Evolutionary conservation across 2,329 filamentous ascomycete species (phyloP), one percentile per base, ranked within the genome.

Genomic region (Clarireedia monteithiana): DNA sequence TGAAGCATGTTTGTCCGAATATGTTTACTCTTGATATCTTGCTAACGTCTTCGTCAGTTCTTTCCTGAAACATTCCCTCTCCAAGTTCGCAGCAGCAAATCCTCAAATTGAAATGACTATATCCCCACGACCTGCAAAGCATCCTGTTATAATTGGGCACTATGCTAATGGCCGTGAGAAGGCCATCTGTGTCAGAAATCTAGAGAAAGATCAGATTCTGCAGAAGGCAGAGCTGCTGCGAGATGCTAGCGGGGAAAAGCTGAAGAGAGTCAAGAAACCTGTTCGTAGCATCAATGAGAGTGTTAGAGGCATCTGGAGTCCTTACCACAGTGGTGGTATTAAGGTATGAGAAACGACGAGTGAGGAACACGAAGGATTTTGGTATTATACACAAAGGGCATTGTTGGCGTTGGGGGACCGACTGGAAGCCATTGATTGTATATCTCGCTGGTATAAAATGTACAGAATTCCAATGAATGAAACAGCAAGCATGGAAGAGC

Each of bases 121-220:
- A 58, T 95, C 91, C 40, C 94, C 92, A 17, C 86, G 91, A 63
- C 92, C 91, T n/a, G 78, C 84, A 65, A 88, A 88, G 69, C 92
- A 97, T 73, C 94, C 94, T 39, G 83, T 96, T 60, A 83, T 99
- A 66, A 84, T 86, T 66, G 94, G 90, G 57, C 82, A 89, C 72
- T 99, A 95, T 74, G 89, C 97, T 77, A 97, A 96, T 71, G 91
- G 92, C 60, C 80, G 84, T 27, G 80, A 87, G 60, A 94, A 94
- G 72, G 81, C 89, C 9, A 83, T 97, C 52, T 96, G 91, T 71
- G 91, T 97, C 56, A 83, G 87, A 64, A 97, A 96, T 67, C 72
- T 96, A 69, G 84, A 91, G 64, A 82, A 84, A 30, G 81, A 86
- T 58, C 86, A 95, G 70, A 86, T 99, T 39, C 70, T 91, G 55